These are phyloP conservation scores for Ciborinia camelliae DNA, from an alignment of 2,329 filamentous ascomycete species.

Conservation along the genomic window DNA sequence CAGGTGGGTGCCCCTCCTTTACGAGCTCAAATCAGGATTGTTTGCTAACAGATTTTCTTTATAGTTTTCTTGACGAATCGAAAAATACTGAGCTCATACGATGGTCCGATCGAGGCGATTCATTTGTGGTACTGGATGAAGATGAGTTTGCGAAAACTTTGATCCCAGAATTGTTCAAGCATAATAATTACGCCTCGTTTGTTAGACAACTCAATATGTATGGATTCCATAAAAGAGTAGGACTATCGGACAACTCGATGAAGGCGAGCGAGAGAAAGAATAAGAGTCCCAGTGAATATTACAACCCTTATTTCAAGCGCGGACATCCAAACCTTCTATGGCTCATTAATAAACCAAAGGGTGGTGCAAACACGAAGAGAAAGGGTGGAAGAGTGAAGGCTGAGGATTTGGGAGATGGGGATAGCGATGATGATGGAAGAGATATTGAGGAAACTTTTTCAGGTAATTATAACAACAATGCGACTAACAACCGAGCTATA, in stretches of 20 bases:
- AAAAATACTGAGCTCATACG: conserved; percentile 94
- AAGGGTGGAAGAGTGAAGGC: conserved; percentile 54
- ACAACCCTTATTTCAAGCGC: conserved; percentile 92
- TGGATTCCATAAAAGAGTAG: conserved; percentile 68
- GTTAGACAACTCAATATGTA: conserved; percentile 69
- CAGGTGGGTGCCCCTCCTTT: conserved; percentile 61
- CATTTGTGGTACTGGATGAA: conserved; percentile 94
- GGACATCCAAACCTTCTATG: conserved; percentile 89
- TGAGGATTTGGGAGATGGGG: conserved; percentile 61
- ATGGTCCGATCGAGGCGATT: conserved; percentile 95
- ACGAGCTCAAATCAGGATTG: conserved; percentile 21
- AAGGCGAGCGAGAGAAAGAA: conserved; percentile 94
- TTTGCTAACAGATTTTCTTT: conserved; percentile 29
- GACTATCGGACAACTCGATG: conserved; percentile 95
- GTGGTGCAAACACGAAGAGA: conserved; percentile 54
- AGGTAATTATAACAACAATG: conserved; percentile 36
- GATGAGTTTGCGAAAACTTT: conserved; percentile 77
- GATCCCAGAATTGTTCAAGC: conserved; percentile 74
- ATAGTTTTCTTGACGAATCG: conserved; percentile 85
- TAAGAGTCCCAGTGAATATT: conserved; percentile 97
- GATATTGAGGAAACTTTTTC: conserved; percentile 38
- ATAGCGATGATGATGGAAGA: conserved; percentile 66
- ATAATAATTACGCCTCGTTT: conserved; percentile 76
- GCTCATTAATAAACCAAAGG: conserved; percentile 95
- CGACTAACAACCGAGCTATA: conserved; percentile 43